Base-by-base conservation (phyloP, 257 asterid species). In the Primulina eburnea region DNA sequence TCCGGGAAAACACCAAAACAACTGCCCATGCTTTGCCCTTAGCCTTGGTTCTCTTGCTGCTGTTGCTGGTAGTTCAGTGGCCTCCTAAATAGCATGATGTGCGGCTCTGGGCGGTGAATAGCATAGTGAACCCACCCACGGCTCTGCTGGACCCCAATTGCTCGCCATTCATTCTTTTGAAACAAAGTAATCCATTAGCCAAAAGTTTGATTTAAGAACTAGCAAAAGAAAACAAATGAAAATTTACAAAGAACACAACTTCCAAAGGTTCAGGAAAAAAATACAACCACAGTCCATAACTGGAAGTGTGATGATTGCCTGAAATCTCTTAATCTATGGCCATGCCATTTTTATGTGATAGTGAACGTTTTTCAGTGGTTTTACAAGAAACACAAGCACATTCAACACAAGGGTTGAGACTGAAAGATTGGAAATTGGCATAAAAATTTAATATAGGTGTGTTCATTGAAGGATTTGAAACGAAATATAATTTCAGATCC, bases 71-170 rank as follows among this genome's bases (percentile, higher is more conserved):
- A 80, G 78, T 83, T 80, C 30, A 83, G 71, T 11, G 85, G 77
- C 83, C 88, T 78, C 80, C 88, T 80, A 73, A 83, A 83, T 66
- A 90, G 92, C 86, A 82, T 82, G 16, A 79, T 79, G 82, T 90
- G 97, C 40, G 97, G 97, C 88, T 90, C 97, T 8, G 97, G 97
- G n/a, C 96, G 89, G 68, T 90, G 96, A 60, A 90, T 84, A 3
- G 97, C 97, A 20, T 90, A 90, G 79, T 90, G 97, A 30, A 90
- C 96, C 97, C 96, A 87, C 21, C 97, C 97, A 35, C 94, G 82
- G 75, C 97, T 90, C 76, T 88, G 97, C 82, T 90, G 96, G 43
- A 88, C 97, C 50, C 97, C 95, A 64, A 90, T 82, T 1, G 92
- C 96, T 26, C 97, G 82, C 97, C 96, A 88, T 70, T 90, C 97